Conservation (phyloP, 2,329 filamentous ascomycete genomes). For the Pseudogymnoascus sp. region DNA sequence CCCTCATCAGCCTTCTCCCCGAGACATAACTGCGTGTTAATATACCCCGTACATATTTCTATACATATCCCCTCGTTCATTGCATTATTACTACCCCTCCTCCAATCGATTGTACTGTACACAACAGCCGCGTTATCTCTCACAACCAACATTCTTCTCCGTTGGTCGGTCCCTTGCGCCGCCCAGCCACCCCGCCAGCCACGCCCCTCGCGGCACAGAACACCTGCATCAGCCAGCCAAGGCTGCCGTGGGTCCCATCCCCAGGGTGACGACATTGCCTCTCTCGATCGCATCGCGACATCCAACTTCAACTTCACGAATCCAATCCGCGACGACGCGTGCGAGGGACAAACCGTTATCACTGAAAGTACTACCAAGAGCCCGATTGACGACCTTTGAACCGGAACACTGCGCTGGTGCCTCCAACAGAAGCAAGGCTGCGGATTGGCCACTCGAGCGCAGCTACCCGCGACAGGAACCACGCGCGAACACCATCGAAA, state of each 20-base stretch:
- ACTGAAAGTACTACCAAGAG: neutral
- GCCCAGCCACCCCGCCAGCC: neutral
- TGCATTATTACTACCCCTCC: neutral
- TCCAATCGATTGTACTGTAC: neutral
- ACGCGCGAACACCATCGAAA: neutral
- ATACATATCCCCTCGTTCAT: neutral
- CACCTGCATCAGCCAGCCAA: neutral
- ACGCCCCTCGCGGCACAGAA: neutral
- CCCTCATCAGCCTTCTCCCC: neutral
- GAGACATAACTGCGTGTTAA: neutral
- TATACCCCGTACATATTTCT: neutral
- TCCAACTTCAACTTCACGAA: neutral
- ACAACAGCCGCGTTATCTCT: neutral
- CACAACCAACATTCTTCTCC: neutral
- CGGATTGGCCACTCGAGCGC: neutral
- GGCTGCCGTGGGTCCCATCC: neutral
- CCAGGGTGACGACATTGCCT: neutral
- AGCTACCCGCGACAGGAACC: neutral
- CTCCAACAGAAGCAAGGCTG: neutral
- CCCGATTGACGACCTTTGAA: neutral
- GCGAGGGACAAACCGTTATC: neutral
- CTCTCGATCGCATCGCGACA: neutral
- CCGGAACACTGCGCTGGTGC: neutral
- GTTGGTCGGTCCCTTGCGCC: neutral
- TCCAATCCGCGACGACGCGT: neutral